These are phyloP conservation scores for Globisporangium iwayamae DNA, from an alignment of 352 stramenopile species.

Conservation along the genomic window DNA sequence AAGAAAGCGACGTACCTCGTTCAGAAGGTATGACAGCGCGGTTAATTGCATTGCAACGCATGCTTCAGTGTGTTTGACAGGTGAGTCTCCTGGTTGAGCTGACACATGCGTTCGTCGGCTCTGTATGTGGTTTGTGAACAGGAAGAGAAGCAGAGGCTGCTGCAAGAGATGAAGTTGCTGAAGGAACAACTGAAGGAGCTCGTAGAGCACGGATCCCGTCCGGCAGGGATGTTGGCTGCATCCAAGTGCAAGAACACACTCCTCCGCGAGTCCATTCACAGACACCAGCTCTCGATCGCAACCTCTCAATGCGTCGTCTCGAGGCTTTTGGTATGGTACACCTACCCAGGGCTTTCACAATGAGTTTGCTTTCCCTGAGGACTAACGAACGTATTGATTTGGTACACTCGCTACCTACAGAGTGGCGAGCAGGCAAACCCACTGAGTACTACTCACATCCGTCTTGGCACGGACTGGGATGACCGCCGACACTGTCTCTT, in stretches of 20 bases:
- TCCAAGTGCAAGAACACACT: not conserved
- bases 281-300: slow-evolving; percentile 31
- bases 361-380: too few species aligned
- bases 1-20: too few species aligned
- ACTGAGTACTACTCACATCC: slow-evolving; percentile 36
- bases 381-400: not conserved
- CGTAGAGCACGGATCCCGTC: not conserved
- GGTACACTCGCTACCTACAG: too few species aligned
- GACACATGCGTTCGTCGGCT: not conserved
- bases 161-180: not conserved
- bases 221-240: not conserved
- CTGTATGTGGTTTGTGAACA: not conserved
- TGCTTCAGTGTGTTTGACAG: not conserved
- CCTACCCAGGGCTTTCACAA: too few species aligned
- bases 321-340: slow-evolving; percentile 20
- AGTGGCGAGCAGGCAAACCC: too few species aligned
- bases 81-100: not conserved
- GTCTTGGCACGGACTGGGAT: slow-evolving; percentile 26
- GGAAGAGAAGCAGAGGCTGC: not conserved
- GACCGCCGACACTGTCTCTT: slow-evolving; percentile 28
- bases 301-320: slow-evolving; percentile 32
- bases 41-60: too few species aligned
- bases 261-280: slow-evolving; percentile 23
- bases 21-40: too few species aligned
- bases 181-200: not conserved